phyloP scores from a whole-genome alignment of 2,329 filamentous ascomycete species.

The Diaporthe ilicicola region DNA sequence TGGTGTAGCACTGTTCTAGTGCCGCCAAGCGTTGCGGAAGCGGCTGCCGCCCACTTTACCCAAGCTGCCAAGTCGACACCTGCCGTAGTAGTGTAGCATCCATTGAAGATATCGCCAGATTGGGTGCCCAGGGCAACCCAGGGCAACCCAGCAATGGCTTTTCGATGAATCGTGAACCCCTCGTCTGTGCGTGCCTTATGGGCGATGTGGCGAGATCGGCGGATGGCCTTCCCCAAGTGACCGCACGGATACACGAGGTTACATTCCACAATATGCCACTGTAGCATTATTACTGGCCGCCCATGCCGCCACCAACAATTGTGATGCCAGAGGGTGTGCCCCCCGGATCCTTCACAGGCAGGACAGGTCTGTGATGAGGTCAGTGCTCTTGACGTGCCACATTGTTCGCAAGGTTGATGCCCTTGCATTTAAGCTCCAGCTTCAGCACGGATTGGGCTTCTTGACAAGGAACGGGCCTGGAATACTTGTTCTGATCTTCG shows the following conservation, averaged over 20 bases:
- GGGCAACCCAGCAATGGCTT: neutral
- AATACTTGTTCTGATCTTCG: neutral
- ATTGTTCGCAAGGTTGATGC: neutral
- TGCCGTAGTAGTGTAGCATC: neutral
- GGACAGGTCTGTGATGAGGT: neutral
- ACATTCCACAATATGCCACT: constrained; percentile 1
- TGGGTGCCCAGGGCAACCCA: neutral
- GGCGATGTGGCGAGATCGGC: neutral
- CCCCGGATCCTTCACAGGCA: neutral
- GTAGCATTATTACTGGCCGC: neutral
- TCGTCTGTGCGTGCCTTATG: constrained; percentile 3
- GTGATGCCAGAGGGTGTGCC: neutral
- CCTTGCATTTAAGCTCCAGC: constrained; percentile 7
- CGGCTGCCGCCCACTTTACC: neutral
- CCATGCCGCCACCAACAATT: neutral
- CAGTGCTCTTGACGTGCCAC: neutral
- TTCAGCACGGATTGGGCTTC: neutral
- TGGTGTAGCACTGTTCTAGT: neutral
- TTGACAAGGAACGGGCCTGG: neutral
- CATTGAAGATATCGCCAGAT: neutral
- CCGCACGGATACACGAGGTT: constrained; percentile 11
- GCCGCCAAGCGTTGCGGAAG: constrained; percentile 10
- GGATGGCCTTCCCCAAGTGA: neutral
- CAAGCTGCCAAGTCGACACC: neutral
- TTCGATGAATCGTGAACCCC: constrained; percentile 10